Evolutionary conservation across 2,329 filamentous ascomycete genomes (phyloP), one percentile per base, ranked within the genome.

Genomic region (Ophiosphaerella korrae): DNA sequence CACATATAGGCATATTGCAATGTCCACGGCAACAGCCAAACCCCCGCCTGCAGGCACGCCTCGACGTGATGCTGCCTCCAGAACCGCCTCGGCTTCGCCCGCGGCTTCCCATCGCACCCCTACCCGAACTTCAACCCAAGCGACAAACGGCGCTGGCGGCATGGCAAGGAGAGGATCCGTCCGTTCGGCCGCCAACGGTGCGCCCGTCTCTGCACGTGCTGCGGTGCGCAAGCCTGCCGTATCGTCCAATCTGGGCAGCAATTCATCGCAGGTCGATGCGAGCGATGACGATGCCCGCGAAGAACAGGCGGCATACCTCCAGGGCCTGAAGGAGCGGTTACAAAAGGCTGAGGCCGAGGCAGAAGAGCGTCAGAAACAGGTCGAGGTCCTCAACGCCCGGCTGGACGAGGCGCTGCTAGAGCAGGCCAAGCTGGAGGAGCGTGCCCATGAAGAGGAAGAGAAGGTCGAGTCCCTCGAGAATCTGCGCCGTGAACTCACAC

Each of bases 361-460:
- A 0, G 90, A 94, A 62, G 87, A 92, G 66, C 88, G 87, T 72
- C 86, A 88, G 76, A 93, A 92, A 74, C 91, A 97, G 76, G 79
- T 87, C 47, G 89, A 94, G 52, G 87, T 96, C 39, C 78, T 97
- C 59, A 91, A 96, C 75, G 83, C 88, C 59, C 86, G 90, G 63
- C 82, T 97, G 7, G 92, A 97, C 68, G 93, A 97, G 62, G 85
- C 91, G 39, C 77, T 88, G 50, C 84, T 85, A 61, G 92, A 97
- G 72, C 92, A 96, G 67, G 84, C 84, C 45, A 90, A 89, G 75
- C 78, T 97, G 32, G 94, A 99, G 73, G 93, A 97, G 72, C 86
- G 85, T 57, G 81, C 89, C 39, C 92, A 97, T 71, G 92, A 96
- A 74, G 87, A 85, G 66, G 92, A 94, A 55, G 90, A 93, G 73